Evolutionary conservation across 345 rosid genomes (phyloP).

Genomic region (Kernera saxatilis): DNA sequence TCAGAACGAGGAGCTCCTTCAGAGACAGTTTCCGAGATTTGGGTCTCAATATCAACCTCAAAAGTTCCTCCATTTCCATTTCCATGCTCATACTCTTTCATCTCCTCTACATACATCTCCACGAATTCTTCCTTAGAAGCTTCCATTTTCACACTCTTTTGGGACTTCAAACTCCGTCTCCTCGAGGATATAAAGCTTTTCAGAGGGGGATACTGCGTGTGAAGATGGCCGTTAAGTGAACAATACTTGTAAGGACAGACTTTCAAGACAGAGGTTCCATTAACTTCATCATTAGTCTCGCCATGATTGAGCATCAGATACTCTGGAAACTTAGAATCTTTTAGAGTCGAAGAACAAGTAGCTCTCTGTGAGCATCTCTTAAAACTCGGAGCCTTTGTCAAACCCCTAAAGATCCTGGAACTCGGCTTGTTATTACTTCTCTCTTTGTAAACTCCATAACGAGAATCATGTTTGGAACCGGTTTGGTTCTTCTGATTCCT

Average conservation of each 20-base stretch:
- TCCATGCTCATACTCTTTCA: conserved; percentile 17
- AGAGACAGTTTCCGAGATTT: conserved; percentile 30
- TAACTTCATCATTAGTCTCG: conserved; percentile 45
- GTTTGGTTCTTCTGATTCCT: conserved; percentile 29
- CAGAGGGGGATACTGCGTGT: conserved; percentile 60
- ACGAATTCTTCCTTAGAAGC: conserved; percentile 33
- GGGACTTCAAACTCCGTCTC: conserved; percentile 56
- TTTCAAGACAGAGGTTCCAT: conserved; percentile 67
- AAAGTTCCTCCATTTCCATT: conserved; percentile 4
- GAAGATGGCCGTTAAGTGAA: conserved; percentile 89
- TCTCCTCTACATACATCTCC: conserved; percentile 39
- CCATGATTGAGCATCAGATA: conserved; percentile 69
- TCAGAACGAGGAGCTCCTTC: conserved; percentile 40
- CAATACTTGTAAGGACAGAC: conserved; percentile 84
- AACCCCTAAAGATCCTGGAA: conserved; percentile 50
- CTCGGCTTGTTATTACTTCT: conserved; percentile 39
- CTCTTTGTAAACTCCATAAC: conserved; percentile 30
- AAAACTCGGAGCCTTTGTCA: conserved; percentile 63
- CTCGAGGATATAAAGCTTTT: conserved; percentile 63
- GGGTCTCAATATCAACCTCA: conserved; percentile 22
- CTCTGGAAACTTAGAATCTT: conserved; percentile 73
- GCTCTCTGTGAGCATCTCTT: conserved; percentile 55
- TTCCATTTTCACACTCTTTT: conserved; percentile 44
- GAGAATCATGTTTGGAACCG: conserved; percentile 29
- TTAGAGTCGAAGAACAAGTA: conserved; percentile 88